A percentile compares a stretch with the other conserved stretches of the same genome.
Evolutionary conservation across 305 asterid genomes (phyloP).

Genomic region (Rubia peregrina): DNA sequence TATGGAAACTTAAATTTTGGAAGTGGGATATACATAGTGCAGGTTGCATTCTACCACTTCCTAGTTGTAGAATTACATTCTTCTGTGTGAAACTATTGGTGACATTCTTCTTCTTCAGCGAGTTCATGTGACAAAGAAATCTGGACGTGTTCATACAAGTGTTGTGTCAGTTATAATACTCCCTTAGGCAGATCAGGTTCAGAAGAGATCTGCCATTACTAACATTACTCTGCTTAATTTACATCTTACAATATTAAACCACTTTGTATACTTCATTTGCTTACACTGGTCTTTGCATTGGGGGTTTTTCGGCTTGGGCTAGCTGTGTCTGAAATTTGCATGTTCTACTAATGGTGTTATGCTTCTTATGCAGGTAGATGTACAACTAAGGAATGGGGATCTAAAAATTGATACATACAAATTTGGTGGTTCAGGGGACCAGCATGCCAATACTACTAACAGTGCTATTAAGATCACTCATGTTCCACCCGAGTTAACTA

Average conservation of each 20-base stretch:
- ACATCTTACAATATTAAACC: background rate
- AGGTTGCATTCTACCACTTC: slow-evolving; percentile 39
- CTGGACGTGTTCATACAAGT: slow-evolving; percentile 95
- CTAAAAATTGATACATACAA: slow-evolving; percentile 85
- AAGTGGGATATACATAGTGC: slow-evolving; percentile 97
- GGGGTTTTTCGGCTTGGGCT: background rate
- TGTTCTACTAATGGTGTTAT: background rate
- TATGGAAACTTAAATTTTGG: slow-evolving; percentile 93
- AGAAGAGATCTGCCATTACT: background rate
- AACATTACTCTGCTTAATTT: background rate
- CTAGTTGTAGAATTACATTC: slow-evolving; percentile 3
- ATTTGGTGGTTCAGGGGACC: slow-evolving; percentile 96
- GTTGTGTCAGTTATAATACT: slow-evolving; percentile 91
- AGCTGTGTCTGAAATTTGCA: slow-evolving; percentile 11
- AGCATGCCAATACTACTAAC: slow-evolving; percentile 86
- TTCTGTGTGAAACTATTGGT: slow-evolving; percentile 13
- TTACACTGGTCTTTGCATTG: background rate
- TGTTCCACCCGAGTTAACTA: slow-evolving; percentile 73
- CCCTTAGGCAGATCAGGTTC: slow-evolving; percentile 96
- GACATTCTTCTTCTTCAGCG: slow-evolving; percentile 42
- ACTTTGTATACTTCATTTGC: background rate
- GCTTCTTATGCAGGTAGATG: slow-evolving; percentile 65
- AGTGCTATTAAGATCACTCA: slow-evolving; percentile 97
- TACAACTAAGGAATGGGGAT: slow-evolving; percentile 69
- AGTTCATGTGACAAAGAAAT: slow-evolving; percentile 90